A percentile compares a stretch with the other conserved stretches of the same genome.
These are phyloP conservation scores for Backusella mclennaniae DNA, from an alignment of 192 early-diverging fungal species.

Conservation along the genomic window DNA sequence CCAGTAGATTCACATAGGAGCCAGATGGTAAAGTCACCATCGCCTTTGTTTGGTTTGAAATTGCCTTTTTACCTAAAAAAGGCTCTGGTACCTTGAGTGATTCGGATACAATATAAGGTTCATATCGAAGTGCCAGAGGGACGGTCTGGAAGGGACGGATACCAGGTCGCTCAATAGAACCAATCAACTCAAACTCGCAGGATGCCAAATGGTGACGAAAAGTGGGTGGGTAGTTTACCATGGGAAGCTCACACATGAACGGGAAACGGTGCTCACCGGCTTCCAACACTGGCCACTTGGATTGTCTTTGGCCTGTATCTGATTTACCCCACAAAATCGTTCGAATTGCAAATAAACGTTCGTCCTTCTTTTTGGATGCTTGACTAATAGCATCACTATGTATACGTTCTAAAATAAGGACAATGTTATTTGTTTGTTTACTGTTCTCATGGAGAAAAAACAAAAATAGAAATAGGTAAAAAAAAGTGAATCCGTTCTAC, in stretches of 20 bases:
- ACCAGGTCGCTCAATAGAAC: constrained; percentile 15
- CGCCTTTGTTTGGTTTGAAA: neutral
- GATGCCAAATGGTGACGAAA: constrained; percentile 17
- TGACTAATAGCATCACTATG: constrained; percentile 13
- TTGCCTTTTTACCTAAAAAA: neutral
- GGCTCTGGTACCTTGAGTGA: neutral
- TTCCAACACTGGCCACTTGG: constrained; percentile 23
- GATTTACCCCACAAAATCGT: constrained; percentile 29
- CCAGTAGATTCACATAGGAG: constrained; percentile 3
- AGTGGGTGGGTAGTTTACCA: constrained; percentile 32
- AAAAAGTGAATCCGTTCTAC: neutral
- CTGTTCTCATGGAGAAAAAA: neutral
- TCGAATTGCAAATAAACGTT: constrained; percentile 23
- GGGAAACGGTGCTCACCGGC: constrained; percentile 28
- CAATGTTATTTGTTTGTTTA: neutral
- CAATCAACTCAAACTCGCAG: constrained; percentile 11
- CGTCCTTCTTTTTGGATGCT: neutral
- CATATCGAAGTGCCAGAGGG: neutral
- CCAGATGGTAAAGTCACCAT: neutral
- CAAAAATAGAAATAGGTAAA: neutral
- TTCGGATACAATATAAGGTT: constrained; percentile 4
- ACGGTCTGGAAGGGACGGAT: constrained; percentile 20
- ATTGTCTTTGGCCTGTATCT: neutral
- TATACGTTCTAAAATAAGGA: constrained; percentile 13
- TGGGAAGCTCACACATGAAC: constrained; percentile 30